Conservation (phyloP, 1,284 basidiomycete genomes). For the Ceratobasidium sp. region DNA sequence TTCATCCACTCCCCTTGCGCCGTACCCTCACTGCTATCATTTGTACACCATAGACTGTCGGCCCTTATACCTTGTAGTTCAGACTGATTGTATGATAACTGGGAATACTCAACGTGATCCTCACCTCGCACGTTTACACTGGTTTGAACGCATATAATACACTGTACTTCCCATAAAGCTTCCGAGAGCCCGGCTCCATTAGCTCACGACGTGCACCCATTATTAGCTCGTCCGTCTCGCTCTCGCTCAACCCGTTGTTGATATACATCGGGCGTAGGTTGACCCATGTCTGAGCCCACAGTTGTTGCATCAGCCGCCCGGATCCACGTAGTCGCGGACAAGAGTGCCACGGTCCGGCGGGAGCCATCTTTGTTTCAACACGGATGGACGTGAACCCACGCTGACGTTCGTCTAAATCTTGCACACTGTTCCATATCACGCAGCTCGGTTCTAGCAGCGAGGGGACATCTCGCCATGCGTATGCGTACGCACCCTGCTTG, state of each 20-base stretch:
- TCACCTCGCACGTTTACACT: not conserved
- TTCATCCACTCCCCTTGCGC: not conserved
- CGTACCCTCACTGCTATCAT: not conserved
- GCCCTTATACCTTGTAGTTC: constrained; percentile 38
- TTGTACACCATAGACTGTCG: constrained; percentile 34
- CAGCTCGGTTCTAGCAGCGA: not conserved
- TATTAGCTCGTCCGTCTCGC: constrained; percentile 14
- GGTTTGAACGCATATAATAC: constrained; percentile 39
- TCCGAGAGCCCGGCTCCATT: constrained; percentile 5
- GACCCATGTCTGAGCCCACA: constrained; percentile 7
- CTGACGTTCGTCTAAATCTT: constrained; percentile 8
- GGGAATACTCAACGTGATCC: not conserved
- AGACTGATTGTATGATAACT: constrained; percentile 29
- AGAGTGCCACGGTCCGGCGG: constrained; percentile 22
- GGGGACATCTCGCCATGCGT: constrained; percentile 30
- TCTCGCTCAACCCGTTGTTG: constrained; percentile 8
- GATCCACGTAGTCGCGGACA: constrained; percentile 11
- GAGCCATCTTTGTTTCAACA: constrained; percentile 6
- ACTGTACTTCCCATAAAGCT: constrained; percentile 31
- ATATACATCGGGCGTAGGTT: constrained; percentile 20
- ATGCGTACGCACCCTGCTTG: constrained; percentile 20
- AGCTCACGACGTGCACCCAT: constrained; percentile 3
- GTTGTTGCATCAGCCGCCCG: constrained; percentile 4
- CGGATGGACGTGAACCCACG: constrained; percentile 13
- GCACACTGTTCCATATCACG: constrained; percentile 3